Conservation (phyloP, 169 alveolate species). For the Blepharisma undulans region DNA sequence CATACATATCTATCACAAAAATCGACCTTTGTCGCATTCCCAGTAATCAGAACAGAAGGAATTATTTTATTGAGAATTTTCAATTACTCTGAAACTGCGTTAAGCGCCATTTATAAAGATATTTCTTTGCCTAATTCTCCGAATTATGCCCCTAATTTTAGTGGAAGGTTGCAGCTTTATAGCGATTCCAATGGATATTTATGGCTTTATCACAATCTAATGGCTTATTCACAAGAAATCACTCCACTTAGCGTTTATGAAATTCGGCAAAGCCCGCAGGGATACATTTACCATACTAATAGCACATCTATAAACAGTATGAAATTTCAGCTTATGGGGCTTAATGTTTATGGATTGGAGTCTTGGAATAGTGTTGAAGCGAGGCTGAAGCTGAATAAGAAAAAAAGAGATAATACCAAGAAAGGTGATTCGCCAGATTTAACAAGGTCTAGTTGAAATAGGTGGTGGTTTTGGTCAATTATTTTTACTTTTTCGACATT, state of each 20-base stretch:
- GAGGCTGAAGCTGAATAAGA: not conserved
- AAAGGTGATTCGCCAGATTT: not conserved
- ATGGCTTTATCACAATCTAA: not conserved
- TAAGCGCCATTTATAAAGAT: not conserved
- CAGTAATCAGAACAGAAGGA: not conserved
- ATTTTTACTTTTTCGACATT: not conserved
- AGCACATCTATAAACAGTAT: not conserved
- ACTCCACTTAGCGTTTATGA: not conserved
- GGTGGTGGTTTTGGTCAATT: not conserved
- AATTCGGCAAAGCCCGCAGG: not conserved
- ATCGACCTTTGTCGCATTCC: not conserved
- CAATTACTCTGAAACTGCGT: not conserved
- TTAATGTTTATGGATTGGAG: not conserved
- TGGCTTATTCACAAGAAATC: not conserved
- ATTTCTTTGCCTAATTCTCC: not conserved
- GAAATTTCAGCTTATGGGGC: not conserved
- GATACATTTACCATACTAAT: not conserved
- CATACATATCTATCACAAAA: not conserved
- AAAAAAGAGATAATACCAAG: not conserved
- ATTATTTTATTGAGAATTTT: not conserved
- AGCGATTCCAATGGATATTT: not conserved
- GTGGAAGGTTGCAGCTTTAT: not conserved
- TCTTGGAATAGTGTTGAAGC: not conserved
- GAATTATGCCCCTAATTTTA: not conserved
- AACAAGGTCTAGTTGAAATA: not conserved